phyloP scores from a whole-genome alignment of 2,329 filamentous ascomycete species.

The Sporothrix phasma region DNA sequence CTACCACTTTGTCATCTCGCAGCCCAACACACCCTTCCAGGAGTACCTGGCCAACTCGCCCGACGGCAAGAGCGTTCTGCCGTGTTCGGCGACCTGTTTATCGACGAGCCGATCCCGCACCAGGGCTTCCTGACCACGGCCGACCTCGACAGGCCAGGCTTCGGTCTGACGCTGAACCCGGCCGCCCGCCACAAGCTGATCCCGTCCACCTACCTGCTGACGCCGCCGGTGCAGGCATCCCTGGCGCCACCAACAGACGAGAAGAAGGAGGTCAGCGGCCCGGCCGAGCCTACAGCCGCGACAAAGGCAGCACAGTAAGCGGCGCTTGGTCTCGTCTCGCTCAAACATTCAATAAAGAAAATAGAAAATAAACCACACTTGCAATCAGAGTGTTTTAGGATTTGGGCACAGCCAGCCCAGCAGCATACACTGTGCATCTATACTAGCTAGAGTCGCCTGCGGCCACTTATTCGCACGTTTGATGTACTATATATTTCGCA shows the following conservation, averaged over 20 bases:
- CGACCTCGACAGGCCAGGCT: conserved; percentile 79
- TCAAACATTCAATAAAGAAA: background rate
- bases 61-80: conserved; percentile 79
- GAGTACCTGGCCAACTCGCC: conserved; percentile 91
- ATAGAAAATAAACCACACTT: background rate
- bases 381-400: background rate
- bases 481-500: background rate
- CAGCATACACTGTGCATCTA: background rate
- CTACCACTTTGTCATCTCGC: conserved; percentile 91
- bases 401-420: background rate
- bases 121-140: conserved; percentile 72
- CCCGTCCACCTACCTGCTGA: conserved; percentile 62
- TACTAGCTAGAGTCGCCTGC: background rate
- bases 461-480: background rate
- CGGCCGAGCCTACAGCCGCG: background rate
- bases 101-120: conserved; percentile 79
- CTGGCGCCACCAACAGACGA: conserved; percentile 28
- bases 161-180: conserved; percentile 80
- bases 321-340: background rate
- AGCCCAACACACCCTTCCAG: conserved; percentile 89
- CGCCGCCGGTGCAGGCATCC: conserved; percentile 47
- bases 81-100: conserved; percentile 84
- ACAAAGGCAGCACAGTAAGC: background rate
- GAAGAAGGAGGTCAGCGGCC: conserved; percentile 14
- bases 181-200: conserved; percentile 61